Base-by-base conservation (phyloP, 2,329 filamentous ascomycete genomes). In the Emmonsiellopsis sp. region DNA sequence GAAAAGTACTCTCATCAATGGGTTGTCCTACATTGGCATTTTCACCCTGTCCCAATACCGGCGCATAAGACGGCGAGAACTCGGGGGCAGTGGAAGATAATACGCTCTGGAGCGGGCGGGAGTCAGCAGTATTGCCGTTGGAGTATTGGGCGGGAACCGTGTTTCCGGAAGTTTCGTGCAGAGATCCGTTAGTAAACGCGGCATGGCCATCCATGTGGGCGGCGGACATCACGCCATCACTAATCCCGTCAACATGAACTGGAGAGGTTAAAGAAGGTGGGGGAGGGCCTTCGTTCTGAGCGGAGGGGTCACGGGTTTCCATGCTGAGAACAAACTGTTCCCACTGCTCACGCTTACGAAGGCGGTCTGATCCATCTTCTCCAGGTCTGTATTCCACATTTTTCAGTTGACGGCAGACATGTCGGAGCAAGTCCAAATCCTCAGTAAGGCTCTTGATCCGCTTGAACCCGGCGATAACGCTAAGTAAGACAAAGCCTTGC, bases 401-500 rank as follows among this genome's bases (percentile, higher is more conserved):
- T 8, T 77, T 77, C 0, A 88, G 88, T 57, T 85, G 80, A 53
- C 86, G 80, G 65, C 87, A 91, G 11, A 86, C 88, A 53, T 80
- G 77, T 56, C 87, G 87, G 56, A 97, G 75, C 53, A 91, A 70
- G 40, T 88, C 83, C 54, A 85, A 74, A 54, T 95, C 85, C 49
- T 81, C 80, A 0, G 85, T 86, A 33, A 94, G 72, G 32, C 80
- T 74, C 69, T 84, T 85, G 66, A 95, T 85, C 55, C 93, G 85
- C 69, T 88, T 89, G 77, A 98, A 98, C n/a, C 78, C 79, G 21
- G 86, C 81, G 61, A 98, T 85, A 55, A 95, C 80, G 36, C 80
- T 77, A 50, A 98, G 74, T 49, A 83, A 84, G 11, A 96, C 91
- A 64, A 91, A 97, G 14, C 93, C 93, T 68, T 97, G 88, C 1